Conservation (phyloP, 306 rosid species). For the Vachellia pachyceras region DNA sequence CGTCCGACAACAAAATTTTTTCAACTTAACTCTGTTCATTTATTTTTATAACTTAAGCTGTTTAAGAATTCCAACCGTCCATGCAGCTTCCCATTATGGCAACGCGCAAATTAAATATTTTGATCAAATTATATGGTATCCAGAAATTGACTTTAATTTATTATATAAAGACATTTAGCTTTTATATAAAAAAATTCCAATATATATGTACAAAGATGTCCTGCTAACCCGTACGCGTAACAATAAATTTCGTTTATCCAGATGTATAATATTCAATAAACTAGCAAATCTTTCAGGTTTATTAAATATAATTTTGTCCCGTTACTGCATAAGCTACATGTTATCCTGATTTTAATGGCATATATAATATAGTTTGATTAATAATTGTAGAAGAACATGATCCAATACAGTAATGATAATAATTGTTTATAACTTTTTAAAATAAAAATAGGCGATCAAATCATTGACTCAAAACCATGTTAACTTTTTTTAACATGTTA, state of each 20-base stretch:
- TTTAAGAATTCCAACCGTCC: conserved; percentile 30
- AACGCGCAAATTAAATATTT: conserved; percentile 19
- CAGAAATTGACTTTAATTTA: conserved; percentile 10
- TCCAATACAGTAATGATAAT: not conserved
- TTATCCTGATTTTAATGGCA: not conserved
- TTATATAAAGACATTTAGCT: not conserved
- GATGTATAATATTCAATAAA: not conserved
- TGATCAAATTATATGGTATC: conserved; percentile 1
- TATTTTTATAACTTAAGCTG: conserved; percentile 13
- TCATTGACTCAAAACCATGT: not conserved
- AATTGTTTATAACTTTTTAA: not conserved
- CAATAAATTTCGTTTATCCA: not conserved
- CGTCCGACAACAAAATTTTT: conserved; percentile 40
- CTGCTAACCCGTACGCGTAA: not conserved
- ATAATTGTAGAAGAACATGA: not conserved
- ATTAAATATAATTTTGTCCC: not conserved
- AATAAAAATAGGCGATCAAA: not conserved
- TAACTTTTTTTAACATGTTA: not conserved
- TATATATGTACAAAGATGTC: not conserved
- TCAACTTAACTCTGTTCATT: conserved; percentile 12
- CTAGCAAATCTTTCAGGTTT: not conserved
- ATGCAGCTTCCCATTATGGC: not conserved
- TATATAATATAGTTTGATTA: not conserved
- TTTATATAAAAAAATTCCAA: not conserved
- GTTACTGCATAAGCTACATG: not conserved